Conservation (phyloP, 2,329 filamentous ascomycete species). For the Massarina eburnea region DNA sequence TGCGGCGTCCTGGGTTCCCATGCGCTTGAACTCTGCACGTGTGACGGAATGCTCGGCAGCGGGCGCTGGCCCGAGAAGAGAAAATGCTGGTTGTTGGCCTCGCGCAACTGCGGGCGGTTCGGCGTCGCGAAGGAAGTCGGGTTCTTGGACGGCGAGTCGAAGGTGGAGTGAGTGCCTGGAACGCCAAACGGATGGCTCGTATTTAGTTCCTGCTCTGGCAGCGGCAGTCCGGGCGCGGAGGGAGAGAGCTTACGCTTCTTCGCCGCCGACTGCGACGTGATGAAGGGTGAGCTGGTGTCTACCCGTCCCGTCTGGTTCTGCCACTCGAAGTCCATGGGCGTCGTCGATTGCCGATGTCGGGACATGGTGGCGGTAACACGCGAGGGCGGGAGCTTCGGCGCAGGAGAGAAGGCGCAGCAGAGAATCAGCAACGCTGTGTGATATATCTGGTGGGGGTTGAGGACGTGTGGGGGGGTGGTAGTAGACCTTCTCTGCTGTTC, state of each 20-base stretch:
- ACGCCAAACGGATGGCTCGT: conserved; percentile 10
- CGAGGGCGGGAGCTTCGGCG: not conserved
- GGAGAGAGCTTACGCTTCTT: conserved; percentile 43
- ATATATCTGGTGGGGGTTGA: no score
- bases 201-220: conserved; percentile 16
- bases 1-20: conserved; percentile 39
- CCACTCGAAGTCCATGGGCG: conserved; percentile 59
- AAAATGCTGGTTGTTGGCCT: conserved; percentile 53
- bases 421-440: no score
- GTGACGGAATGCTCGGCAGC: conserved; percentile 41
- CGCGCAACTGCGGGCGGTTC: conserved; percentile 49
- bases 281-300: conserved; percentile 52
- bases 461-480: not conserved
- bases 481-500: not conserved
- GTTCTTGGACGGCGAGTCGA: conserved; percentile 53
- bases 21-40: conserved; percentile 36
- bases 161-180: conserved; percentile 39
- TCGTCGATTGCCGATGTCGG: conserved; percentile 43
- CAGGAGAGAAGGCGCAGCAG: not conserved
- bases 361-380: conserved; percentile 20
- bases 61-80: conserved; percentile 49
- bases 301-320: conserved; percentile 50
- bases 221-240: not conserved
- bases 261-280: conserved; percentile 34
- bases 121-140: conserved; percentile 37